Percentiles rank a stretch among this genome's conserved stretches.
phyloP scores from a whole-genome alignment of 2,329 filamentous ascomycete species.

The Clonostachys chloroleuca region DNA sequence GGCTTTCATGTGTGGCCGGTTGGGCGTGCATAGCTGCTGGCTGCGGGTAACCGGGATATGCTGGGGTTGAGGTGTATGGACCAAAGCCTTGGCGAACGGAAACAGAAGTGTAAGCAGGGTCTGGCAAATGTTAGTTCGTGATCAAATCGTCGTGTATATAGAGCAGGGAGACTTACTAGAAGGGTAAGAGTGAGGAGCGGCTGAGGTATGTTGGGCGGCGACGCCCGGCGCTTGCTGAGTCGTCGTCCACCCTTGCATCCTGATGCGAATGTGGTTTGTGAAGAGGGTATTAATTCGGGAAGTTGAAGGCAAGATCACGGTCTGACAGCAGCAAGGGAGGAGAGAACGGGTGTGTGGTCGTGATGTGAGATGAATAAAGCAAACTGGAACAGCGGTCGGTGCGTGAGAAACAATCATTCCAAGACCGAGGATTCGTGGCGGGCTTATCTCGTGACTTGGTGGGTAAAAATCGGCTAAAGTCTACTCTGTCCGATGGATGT shows the following conservation, averaged over 20 bases:
- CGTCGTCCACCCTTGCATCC: slow-evolving; percentile 19
- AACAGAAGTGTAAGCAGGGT: slow-evolving; percentile 57
- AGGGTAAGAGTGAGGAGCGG: slow-evolving; percentile 29
- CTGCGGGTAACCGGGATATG: slow-evolving; percentile 11
- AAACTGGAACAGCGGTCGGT: no score
- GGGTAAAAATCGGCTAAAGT: no score
- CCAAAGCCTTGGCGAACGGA: slow-evolving; percentile 57
- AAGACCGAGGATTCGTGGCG: no score
- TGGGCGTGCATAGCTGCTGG: slow-evolving; percentile 6
- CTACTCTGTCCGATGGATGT: no score
- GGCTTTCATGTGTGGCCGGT: slow-evolving; percentile 5
- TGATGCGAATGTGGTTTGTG: slow-evolving; percentile 4
- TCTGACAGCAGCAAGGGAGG: no score
- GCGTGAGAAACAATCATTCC: no score
- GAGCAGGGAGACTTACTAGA: slow-evolving; percentile 21
- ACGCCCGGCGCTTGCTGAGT: slow-evolving; percentile 34
- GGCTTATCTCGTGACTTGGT: no score
- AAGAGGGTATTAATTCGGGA: no score
- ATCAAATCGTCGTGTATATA: background rate
- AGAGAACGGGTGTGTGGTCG: no score
- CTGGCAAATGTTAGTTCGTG: slow-evolving; percentile 19
- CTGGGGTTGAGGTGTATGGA: slow-evolving; percentile 28
- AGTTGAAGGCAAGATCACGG: no score
- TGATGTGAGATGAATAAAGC: no score
- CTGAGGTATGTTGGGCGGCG: slow-evolving; percentile 23